phyloP scores from a whole-genome alignment of 108 stramenopile species.

The Cyclotella choctawhatcheeana region DNA sequence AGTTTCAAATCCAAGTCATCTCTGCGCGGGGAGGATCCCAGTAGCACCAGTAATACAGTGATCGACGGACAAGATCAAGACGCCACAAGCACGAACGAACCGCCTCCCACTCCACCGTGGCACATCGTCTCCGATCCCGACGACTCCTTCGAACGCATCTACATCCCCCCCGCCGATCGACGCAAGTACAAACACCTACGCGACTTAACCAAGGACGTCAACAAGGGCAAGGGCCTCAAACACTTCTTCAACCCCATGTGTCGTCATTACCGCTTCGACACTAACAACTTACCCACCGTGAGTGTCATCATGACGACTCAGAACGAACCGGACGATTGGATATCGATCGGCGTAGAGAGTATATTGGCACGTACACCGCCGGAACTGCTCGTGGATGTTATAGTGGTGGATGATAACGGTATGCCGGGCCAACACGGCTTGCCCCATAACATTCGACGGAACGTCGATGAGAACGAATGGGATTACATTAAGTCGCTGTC shows the following conservation, averaged over 20 bases:
- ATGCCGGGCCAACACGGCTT: constrained; percentile 41
- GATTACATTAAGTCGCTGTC: constrained; percentile 32
- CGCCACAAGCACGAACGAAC: background rate
- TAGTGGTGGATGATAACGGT: constrained; percentile 61
- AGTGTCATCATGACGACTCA: constrained; percentile 53
- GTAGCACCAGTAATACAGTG: background rate
- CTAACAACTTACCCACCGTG: constrained; percentile 41
- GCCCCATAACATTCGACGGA: constrained; percentile 34
- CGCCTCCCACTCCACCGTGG: constrained; percentile 49
- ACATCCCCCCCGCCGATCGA: constrained; percentile 23
- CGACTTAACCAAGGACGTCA: constrained; percentile 34
- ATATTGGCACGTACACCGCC: constrained; percentile 58
- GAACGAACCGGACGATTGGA: constrained; percentile 48
- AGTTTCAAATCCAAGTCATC: too few species aligned
- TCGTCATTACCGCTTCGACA: constrained; percentile 53
- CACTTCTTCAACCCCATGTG: constrained; percentile 54
- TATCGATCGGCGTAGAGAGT: constrained; percentile 44
- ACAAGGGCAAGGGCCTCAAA: constrained; percentile 38
- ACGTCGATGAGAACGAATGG: constrained; percentile 49
- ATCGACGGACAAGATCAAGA: background rate
- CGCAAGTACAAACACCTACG: constrained; percentile 27
- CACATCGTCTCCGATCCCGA: constrained; percentile 44
- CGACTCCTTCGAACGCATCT: constrained; percentile 53
- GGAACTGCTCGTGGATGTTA: constrained; percentile 44
- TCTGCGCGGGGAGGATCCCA: too few species aligned